Conservation (phyloP, 176 grass and related monocot species). For the Bothriochloa decipiens region DNA sequence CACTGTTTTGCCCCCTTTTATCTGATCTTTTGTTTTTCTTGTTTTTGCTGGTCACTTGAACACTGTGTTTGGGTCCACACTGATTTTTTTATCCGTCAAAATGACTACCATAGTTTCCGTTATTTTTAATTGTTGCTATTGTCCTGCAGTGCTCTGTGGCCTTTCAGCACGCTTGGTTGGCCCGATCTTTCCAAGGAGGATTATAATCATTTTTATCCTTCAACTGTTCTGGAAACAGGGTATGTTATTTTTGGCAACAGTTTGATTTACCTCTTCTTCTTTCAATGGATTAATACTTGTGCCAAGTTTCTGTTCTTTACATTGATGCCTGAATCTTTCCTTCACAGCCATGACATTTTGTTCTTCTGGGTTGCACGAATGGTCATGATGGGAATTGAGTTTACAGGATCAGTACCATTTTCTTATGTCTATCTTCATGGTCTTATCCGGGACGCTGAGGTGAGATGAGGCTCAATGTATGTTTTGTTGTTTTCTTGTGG, state of each 20-base stretch:
- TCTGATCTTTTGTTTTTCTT: background rate
- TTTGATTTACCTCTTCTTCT: slow-evolving; percentile 36
- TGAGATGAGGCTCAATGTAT: slow-evolving; percentile 47
- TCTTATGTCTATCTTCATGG: slow-evolving; percentile 98
- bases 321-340: slow-evolving; percentile 25
- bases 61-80: background rate
- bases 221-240: slow-evolving; percentile 94
- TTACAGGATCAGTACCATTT: slow-evolving; percentile 86
- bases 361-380: slow-evolving; percentile 99
- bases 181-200: slow-evolving; percentile 80
- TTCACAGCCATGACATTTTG: slow-evolving; percentile 94
- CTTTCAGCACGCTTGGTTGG: slow-evolving; percentile 99
- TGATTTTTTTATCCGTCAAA: background rate
- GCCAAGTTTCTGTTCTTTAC: slow-evolving; percentile 9
- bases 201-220: slow-evolving; percentile 91
- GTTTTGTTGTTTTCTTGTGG: slow-evolving; percentile 38
- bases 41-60: background rate
- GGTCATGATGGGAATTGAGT: slow-evolving; percentile 99
- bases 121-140: slow-evolving; percentile 39
- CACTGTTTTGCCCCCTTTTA: no score
- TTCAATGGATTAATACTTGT: background rate
- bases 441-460: slow-evolving; percentile 92
- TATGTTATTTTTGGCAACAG: slow-evolving; percentile 49
- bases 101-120: slow-evolving; percentile 23
- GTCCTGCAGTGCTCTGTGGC: slow-evolving; percentile 86